Base-by-base conservation (phyloP, 495 filamentous ascomycete species). In the Penicillium paxilli region DNA sequence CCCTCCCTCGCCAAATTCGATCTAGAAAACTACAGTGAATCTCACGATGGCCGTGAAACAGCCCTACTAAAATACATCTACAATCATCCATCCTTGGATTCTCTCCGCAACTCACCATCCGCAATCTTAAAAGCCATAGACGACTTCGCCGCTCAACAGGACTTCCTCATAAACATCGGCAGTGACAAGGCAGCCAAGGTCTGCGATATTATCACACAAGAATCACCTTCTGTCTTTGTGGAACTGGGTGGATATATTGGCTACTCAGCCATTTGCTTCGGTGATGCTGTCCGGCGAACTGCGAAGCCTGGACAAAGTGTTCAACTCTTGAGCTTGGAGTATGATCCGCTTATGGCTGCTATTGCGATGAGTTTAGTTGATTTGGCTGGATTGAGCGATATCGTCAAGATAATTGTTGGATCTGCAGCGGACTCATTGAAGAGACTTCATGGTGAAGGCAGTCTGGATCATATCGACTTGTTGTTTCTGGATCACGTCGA, bases 111-210 rank as follows among this genome's bases (percentile, higher is more conserved):
- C 16, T 82, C 78, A 10, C 88, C 87, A 1, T 35, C 61, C 1
- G 69, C 63, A 19, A 77, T 91, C 17, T 71, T 89, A 1, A 54
- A 69, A 17, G 80, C 74, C 5, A 90, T 91, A 55, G 88, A 91
- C 59, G 76, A 83, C 22, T 91, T 77, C 63, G 86, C 76, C 21
- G 70, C 76, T 10, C 80, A 80, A 3, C 64, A 79, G 25, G 87
- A 83, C 30, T 87, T 87, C 40, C 76, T 91, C n/a, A 91, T 90
- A 80, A 91, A 90, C 58, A 78, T 91, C 24, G 81, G 80, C 52
- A 83, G 83, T 1, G 50, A 72, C 82, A 91, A 92, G 57, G 86
- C 84, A 17, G 73, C 67, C 40, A 81, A 86, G 11, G 74, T 90
- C 8, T 66, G 68, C 3, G 69, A 82, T 24, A 58, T 87, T 3